Conservation (phyloP, 345 rosid genomes). For the Gossypium thurberi region DNA sequence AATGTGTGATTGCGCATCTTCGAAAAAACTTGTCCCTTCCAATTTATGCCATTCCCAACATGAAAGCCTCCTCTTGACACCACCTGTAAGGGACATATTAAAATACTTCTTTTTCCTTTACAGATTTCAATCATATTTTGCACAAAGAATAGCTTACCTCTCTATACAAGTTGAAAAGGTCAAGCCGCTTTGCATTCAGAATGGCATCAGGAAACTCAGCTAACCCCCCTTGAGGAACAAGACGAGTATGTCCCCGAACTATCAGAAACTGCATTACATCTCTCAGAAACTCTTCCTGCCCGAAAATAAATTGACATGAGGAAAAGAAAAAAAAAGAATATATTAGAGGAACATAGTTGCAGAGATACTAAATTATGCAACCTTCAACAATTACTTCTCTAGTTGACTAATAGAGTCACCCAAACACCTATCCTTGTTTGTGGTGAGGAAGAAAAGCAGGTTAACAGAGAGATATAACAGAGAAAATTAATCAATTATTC, state of each 20-base stretch:
- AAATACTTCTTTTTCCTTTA: background rate
- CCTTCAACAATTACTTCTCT: background rate
- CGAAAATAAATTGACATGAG: slow-evolving; percentile 4
- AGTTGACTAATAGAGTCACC: background rate
- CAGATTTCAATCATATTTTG: slow-evolving; percentile 9
- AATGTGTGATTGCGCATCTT: slow-evolving; percentile 98
- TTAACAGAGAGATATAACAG: background rate
- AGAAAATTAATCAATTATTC: background rate
- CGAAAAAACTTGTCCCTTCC: slow-evolving; percentile 99
- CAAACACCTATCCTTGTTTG: background rate
- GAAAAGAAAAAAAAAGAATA: background rate
- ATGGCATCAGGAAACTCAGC: slow-evolving; percentile 96
- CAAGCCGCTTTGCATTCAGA: slow-evolving; percentile 92
- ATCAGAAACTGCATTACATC: slow-evolving; percentile 95
- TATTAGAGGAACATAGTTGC: background rate
- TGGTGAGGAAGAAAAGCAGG: background rate
- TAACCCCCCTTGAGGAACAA: slow-evolving; percentile 93
- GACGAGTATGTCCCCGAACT: slow-evolving; percentile 92
- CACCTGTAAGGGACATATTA: slow-evolving; percentile 47
- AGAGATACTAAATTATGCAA: background rate
- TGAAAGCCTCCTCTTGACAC: slow-evolving; percentile 99
- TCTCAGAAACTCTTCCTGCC: slow-evolving; percentile 92
- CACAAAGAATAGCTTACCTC: slow-evolving; percentile 48
- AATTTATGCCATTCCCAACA: slow-evolving; percentile 97
- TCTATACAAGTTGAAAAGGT: slow-evolving; percentile 91